A percentile compares a stretch with the other conserved stretches of the same genome.
These are phyloP conservation scores for Phytopythium delawarense DNA, from an alignment of 352 stramenopile genomes.

Conservation along the genomic window DNA sequence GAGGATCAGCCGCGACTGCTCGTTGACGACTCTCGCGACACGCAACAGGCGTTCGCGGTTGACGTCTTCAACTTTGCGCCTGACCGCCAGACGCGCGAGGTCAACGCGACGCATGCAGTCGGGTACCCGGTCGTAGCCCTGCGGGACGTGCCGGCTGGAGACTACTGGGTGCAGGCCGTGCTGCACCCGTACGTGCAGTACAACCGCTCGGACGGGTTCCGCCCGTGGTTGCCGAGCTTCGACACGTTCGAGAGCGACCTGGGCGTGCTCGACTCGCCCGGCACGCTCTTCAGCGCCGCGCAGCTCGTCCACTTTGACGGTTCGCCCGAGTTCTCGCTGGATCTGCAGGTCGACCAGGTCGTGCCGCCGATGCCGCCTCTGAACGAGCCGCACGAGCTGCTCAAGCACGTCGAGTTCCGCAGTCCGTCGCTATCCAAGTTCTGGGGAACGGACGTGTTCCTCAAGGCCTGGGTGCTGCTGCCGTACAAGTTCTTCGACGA, in stretches of 20 bases:
- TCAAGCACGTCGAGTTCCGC: slow-evolving; percentile 66
- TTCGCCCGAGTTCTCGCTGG: slow-evolving; percentile 23
- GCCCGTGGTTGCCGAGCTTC: slow-evolving; percentile 44
- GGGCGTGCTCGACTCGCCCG: slow-evolving; percentile 48
- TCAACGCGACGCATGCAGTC: slow-evolving; percentile 37
- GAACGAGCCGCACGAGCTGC: slow-evolving; percentile 39
- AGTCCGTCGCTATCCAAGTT: slow-evolving; percentile 56
- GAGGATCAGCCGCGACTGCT: slow-evolving; percentile 57
- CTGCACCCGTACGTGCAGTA: slow-evolving; percentile 61
- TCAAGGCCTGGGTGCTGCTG: slow-evolving; percentile 71
- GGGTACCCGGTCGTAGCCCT: slow-evolving; percentile 46
- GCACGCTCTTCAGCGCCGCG: slow-evolving; percentile 52
- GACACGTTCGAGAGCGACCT: slow-evolving; percentile 53
- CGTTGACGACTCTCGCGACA: slow-evolving; percentile 36
- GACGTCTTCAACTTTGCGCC: slow-evolving; percentile 51
- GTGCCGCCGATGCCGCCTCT: slow-evolving; percentile 30
- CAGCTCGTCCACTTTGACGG: slow-evolving; percentile 41
- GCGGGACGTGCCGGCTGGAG: slow-evolving; percentile 33
- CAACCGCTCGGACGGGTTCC: slow-evolving; percentile 49
- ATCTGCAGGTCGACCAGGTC: slow-evolving; percentile 48
- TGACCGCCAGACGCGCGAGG: slow-evolving; percentile 27
- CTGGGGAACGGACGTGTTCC: slow-evolving; percentile 62
- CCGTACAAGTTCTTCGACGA: slow-evolving; percentile 63
- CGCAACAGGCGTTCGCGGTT: slow-evolving; percentile 57
- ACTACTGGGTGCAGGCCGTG: slow-evolving; percentile 65